These are phyloP conservation scores for Solidago caesia DNA, from an alignment of 129 eudicot species.

Conservation along the genomic window DNA sequence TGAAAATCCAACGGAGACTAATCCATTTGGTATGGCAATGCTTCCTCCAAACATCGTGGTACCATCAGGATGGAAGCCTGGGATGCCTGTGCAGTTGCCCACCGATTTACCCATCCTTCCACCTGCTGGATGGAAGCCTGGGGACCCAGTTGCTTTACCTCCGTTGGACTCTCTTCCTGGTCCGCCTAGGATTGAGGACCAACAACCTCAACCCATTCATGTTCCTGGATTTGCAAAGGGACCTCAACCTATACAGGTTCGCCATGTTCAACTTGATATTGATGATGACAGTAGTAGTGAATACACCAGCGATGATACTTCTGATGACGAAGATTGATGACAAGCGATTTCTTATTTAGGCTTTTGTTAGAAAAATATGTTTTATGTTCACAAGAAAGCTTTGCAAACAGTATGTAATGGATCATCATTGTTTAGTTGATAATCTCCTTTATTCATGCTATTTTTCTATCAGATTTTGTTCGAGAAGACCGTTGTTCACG, in stretches of 20 bases:
- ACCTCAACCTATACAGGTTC: slow-evolving; percentile 79
- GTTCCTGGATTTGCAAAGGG: slow-evolving; percentile 50
- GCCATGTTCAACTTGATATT: slow-evolving; percentile 82
- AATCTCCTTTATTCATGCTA: too few species aligned
- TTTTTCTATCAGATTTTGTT: too few species aligned
- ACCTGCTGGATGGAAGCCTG: slow-evolving; percentile 99
- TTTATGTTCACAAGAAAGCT: too few species aligned
- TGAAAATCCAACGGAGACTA: slow-evolving; percentile 42
- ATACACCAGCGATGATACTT: slow-evolving; percentile 63
- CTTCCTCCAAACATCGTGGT: slow-evolving; percentile 73
- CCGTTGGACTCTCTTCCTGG: slow-evolving; percentile 60
- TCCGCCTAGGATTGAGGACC: slow-evolving; percentile 56
- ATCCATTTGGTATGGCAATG: slow-evolving; percentile 45
- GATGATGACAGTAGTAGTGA: slow-evolving; percentile 83
- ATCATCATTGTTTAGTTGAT: too few species aligned
- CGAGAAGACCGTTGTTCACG: too few species aligned
- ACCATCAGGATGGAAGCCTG: slow-evolving; percentile 97
- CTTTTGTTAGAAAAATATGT: slow-evolving; percentile 3
- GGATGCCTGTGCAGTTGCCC: slow-evolving; percentile 95
- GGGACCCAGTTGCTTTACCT: slow-evolving; percentile 83
- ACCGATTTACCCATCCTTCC: slow-evolving; percentile 69
- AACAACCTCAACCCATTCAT: slow-evolving; percentile 38
- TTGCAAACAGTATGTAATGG: too few species aligned
- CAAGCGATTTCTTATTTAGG: background rate
- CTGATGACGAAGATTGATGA: slow-evolving; percentile 77